Evolutionary conservation across 805 yeast species (phyloP).

Genomic region (Metschnikowia continentalis): DNA sequence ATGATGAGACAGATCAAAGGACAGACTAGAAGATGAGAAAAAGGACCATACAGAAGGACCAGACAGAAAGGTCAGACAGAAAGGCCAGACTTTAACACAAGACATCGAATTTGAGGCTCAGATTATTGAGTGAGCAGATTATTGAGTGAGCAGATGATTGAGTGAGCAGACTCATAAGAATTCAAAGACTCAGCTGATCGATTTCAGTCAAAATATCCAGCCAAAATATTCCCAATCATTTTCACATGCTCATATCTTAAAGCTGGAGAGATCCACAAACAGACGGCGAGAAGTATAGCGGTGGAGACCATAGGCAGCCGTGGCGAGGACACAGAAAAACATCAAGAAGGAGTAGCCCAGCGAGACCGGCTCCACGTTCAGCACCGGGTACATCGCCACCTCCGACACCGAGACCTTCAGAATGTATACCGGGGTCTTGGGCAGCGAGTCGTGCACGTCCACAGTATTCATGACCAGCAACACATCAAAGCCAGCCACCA

Average conservation of each 20-base stretch:
- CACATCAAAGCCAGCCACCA: constrained; percentile 21
- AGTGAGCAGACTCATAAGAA: no score
- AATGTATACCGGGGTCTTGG: constrained; percentile 8
- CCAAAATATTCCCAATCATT: no score
- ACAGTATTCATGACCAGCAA: constrained; percentile 12
- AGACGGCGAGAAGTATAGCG: constrained; percentile 12
- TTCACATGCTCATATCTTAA: constrained; percentile 8
- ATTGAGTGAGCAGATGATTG: no score
- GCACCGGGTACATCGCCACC: constrained; percentile 1
- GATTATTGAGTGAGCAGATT: no score
- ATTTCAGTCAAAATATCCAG: no score
- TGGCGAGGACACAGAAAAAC: constrained; percentile 6
- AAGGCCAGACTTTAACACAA: no score
- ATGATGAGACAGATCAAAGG: no score
- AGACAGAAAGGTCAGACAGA: no score
- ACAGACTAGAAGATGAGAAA: no score
- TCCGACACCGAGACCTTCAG: constrained; percentile 4
- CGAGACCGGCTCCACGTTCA: constrained; percentile 5
- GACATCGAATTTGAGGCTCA: no score
- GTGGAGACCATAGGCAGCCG: constrained; percentile 3
- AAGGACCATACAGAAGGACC: no score
- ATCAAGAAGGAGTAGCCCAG: constrained; percentile 13
- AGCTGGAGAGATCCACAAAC: constrained; percentile 13
- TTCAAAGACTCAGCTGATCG: no score
- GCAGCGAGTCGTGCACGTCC: constrained; percentile 6